Percentiles rank a stretch among this genome's conserved stretches.
Evolutionary conservation across 805 yeast genomes (phyloP).

Genomic region (Spathaspora girioi): DNA sequence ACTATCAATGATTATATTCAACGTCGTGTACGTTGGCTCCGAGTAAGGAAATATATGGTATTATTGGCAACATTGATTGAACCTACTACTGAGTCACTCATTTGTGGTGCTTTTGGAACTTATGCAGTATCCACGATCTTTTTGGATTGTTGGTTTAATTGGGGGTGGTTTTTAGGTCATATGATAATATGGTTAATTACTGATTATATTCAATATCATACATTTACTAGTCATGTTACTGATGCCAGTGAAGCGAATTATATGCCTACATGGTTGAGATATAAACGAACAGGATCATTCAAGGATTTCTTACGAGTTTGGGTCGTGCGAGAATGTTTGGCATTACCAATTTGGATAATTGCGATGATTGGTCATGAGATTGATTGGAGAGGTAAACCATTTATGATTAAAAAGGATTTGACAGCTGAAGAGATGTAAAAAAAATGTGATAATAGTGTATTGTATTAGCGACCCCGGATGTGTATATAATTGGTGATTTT

Average conservation of each 20-base stretch:
- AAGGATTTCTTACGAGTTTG: slow-evolving; percentile 42
- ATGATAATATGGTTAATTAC: slow-evolving; percentile 57
- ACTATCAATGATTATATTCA: slow-evolving; percentile 53
- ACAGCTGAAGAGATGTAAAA: slow-evolving; percentile 59
- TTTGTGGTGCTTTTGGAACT: slow-evolving; percentile 66
- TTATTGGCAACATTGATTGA: slow-evolving; percentile 78
- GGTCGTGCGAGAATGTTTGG: slow-evolving; percentile 67
- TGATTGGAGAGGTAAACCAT: slow-evolving; percentile 79
- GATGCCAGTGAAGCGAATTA: slow-evolving; percentile 5
- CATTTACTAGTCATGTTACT: slow-evolving; percentile 30
- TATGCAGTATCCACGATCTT: slow-evolving; percentile 51
- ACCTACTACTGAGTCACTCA: slow-evolving; percentile 77
- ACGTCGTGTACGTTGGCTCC: slow-evolving; percentile 78
- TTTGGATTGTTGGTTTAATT: slow-evolving; percentile 26
- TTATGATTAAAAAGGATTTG: slow-evolving; percentile 65
- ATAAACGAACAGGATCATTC: background rate
- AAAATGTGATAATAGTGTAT: too few species aligned
- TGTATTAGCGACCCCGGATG: too few species aligned
- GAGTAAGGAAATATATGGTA: slow-evolving; percentile 87
- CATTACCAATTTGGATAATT: slow-evolving; percentile 77
- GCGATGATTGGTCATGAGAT: slow-evolving; percentile 77
- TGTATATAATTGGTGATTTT: too few species aligned
- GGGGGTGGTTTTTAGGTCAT: slow-evolving; percentile 46
- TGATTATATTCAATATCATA: slow-evolving; percentile 59
- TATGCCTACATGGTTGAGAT: slow-evolving; percentile 25